phyloP scores from a whole-genome alignment of 441 rosid species.

The Omphalea diandra region DNA sequence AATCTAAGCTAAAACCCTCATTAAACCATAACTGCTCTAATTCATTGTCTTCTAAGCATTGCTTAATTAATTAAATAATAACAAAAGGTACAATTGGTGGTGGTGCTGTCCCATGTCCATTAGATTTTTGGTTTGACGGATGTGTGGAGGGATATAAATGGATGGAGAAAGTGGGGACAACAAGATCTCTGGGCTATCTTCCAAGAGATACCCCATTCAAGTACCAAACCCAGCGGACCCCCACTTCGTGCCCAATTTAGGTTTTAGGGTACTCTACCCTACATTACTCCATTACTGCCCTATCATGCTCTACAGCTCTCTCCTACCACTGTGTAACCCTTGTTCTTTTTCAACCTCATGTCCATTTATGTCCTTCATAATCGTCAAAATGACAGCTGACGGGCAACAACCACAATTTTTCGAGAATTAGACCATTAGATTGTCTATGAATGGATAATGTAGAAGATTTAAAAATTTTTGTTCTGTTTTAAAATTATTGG shows the following conservation, averaged over 20 bases:
- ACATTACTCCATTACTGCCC: neutral
- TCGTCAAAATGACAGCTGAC: too few species aligned
- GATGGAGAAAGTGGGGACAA: conserved; percentile 42
- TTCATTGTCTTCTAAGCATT: too few species aligned
- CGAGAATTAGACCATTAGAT: too few species aligned
- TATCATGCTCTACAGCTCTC: neutral
- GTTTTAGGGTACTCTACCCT: conserved; percentile 12
- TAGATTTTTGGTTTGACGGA: too few species aligned
- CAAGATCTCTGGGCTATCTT: conserved; percentile 31
- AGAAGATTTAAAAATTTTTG: too few species aligned
- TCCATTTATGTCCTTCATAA: too few species aligned
- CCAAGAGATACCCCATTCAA: conserved; percentile 23
- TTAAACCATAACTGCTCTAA: neutral
- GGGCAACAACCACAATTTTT: too few species aligned
- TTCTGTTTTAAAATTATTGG: too few species aligned
- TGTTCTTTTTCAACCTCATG: too few species aligned
- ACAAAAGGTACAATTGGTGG: conserved; percentile 15
- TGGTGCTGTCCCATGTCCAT: neutral
- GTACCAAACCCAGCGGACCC: conserved; percentile 6
- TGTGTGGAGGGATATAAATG: too few species aligned
- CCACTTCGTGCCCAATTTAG: neutral
- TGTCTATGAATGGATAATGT: too few species aligned
- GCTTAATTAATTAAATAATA: neutral
- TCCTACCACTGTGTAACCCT: too few species aligned
- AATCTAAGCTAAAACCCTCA: neutral